Evolutionary conservation across 164 flowering plant genomes (phyloP).

Genomic region (Protea cynaroides): DNA sequence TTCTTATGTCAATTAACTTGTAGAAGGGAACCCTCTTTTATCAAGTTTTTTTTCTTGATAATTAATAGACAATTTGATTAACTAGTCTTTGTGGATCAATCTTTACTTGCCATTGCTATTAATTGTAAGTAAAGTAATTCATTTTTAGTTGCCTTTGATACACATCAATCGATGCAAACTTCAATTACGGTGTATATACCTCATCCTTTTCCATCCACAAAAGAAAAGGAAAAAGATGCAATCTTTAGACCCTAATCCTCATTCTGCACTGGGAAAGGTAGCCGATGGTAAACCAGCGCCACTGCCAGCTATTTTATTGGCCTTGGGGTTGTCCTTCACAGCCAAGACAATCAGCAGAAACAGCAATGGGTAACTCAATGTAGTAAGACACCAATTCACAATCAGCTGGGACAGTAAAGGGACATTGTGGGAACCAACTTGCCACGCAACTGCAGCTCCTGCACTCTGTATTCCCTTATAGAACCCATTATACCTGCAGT

Average conservation of each 20-base stretch:
- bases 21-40: too few relatives aligned
- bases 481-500: constrained; percentile 74
- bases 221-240: too few relatives aligned
- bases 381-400: constrained; percentile 67
- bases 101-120: too few relatives aligned
- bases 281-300: constrained; percentile 15
- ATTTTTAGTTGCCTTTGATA: too few relatives aligned
- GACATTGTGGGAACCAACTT: constrained; percentile 54
- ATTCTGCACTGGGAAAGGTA: constrained; percentile 2
- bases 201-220: too few relatives aligned
- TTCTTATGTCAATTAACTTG: too few relatives aligned
- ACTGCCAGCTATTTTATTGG: constrained; percentile 17
- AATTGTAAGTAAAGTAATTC: too few relatives aligned
- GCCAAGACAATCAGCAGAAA: constrained; percentile 46
- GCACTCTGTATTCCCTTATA: constrained; percentile 97
- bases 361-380: constrained; percentile 75
- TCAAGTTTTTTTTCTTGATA: too few relatives aligned
- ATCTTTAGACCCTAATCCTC: not conserved
- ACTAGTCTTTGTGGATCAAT: too few relatives aligned
- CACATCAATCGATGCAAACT: too few relatives aligned
- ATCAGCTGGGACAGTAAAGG: constrained; percentile 48
- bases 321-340: constrained; percentile 43
- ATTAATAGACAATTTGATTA: too few relatives aligned
- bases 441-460: constrained; percentile 97
- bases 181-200: too few relatives aligned